Percentiles rank a stretch among this genome's conserved stretches.
Conservation (phyloP, 495 filamentous ascomycete genomes). For the Parathielavia hyrcaniae region DNA sequence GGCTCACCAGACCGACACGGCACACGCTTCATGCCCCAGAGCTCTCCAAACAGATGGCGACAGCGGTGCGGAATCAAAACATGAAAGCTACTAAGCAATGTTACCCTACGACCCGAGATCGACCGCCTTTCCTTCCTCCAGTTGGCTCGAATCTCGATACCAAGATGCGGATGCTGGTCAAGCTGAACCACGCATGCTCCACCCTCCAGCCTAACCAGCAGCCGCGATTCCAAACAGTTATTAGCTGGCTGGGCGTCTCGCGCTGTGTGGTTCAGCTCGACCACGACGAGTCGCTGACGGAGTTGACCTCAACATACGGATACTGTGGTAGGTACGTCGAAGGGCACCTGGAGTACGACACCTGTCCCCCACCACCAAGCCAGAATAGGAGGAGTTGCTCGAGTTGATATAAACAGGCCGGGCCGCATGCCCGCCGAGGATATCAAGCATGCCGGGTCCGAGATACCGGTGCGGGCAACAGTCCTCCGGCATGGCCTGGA, state of each 20-base stretch:
- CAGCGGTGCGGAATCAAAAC: background rate
- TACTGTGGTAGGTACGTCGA: no score
- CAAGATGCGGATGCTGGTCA: constrained; percentile 4
- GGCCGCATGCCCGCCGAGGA: background rate
- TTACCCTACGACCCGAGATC: no score
- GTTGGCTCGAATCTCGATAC: background rate
- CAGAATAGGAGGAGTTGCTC: background rate
- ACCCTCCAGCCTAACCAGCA: no score
- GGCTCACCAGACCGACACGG: background rate
- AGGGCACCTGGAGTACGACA: no score
- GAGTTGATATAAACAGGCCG: constrained; percentile 1
- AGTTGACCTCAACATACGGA: no score
- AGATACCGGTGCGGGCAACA: background rate
- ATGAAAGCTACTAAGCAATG: background rate
- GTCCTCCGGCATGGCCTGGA: background rate
- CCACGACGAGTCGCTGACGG: background rate
- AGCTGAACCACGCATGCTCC: constrained; percentile 2
- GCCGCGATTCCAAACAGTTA: no score
- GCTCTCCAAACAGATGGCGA: background rate
- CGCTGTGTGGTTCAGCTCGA: no score
- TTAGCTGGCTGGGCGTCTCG: no score
- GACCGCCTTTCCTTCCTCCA: background rate
- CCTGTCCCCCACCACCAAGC: no score
- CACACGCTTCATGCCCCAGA: background rate
- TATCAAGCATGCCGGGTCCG: constrained; percentile 1